Conservation (phyloP, 805 yeast species). For the Myxozyma geophila region DNA sequence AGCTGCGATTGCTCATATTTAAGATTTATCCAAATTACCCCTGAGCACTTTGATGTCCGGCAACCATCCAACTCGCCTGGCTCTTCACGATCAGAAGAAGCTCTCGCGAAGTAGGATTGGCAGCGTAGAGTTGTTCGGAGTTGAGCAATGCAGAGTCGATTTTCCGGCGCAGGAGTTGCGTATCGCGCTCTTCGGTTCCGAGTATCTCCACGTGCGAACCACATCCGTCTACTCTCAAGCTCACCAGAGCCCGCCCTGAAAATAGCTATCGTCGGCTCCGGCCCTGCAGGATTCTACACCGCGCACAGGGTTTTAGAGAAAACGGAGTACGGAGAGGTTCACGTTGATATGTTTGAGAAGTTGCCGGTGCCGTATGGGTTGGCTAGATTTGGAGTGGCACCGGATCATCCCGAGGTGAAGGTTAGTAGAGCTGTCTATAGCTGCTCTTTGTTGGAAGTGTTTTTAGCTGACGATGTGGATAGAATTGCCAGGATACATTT, state of each 20-base stretch:
- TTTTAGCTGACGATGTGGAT: background rate
- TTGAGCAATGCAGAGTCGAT: background rate
- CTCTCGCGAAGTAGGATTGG: too few species aligned
- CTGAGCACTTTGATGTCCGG: too few species aligned
- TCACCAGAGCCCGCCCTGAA: constrained; percentile 3
- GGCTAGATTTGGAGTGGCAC: constrained; percentile 95
- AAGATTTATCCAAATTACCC: too few species aligned
- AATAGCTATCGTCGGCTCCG: constrained; percentile 88
- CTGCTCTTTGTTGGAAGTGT: background rate
- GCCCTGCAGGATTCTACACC: constrained; percentile 96
- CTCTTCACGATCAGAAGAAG: too few species aligned
- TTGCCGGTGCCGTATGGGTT: constrained; percentile 91
- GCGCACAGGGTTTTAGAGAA: constrained; percentile 70
- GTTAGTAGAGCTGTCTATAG: constrained; percentile 13
- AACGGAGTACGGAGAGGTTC: constrained; percentile 44
- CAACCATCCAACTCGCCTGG: too few species aligned
- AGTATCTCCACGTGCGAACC: background rate
- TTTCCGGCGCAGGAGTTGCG: background rate
- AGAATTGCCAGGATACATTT: constrained; percentile 66
- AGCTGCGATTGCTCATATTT: too few species aligned
- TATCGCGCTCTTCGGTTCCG: background rate
- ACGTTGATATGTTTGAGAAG: constrained; percentile 79
- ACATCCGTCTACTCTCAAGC: background rate
- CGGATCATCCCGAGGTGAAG: constrained; percentile 97
- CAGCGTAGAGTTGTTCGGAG: too few species aligned